phyloP scores from a whole-genome alignment of 345 rosid species.

The Citrus inodora region DNA sequence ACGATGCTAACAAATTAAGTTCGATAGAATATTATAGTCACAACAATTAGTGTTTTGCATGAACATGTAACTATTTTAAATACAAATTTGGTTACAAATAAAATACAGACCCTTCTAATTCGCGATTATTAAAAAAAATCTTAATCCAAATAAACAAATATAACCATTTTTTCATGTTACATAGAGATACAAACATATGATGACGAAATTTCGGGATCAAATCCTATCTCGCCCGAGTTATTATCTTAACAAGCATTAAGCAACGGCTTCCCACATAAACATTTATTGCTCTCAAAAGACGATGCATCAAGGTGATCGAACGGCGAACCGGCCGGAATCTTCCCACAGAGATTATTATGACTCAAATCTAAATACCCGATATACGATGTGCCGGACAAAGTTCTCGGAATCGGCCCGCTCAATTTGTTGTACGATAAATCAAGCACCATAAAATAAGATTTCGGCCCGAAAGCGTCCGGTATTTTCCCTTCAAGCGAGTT shows the following conservation, averaged over 20 bases:
- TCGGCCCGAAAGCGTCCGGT: constrained; percentile 70
- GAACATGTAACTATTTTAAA: too few species aligned
- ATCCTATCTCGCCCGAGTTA: not conserved
- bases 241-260: constrained; percentile 40
- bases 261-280: constrained; percentile 78
- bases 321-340: constrained; percentile 70
- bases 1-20: too few species aligned
- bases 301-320: constrained; percentile 84
- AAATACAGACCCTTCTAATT: too few species aligned
- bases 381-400: constrained; percentile 49
- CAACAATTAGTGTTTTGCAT: too few species aligned
- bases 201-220: not conserved
- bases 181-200: not conserved
- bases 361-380: constrained; percentile 88
- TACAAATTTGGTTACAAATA: too few species aligned
- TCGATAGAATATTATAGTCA: too few species aligned
- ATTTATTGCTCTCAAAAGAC: constrained; percentile 62
- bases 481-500: constrained; percentile 53
- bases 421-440: constrained; percentile 68
- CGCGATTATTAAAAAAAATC: too few species aligned
- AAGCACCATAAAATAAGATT: constrained; percentile 67
- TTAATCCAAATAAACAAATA: too few species aligned
- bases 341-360: constrained; percentile 81
- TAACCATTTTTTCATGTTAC: not conserved
- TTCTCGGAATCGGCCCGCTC: constrained; percentile 58